Percentiles rank a stretch among this genome's conserved stretches.
phyloP scores from a whole-genome alignment of 73 alveolate genomes.

The Tetrahymena elliotti region DNA sequence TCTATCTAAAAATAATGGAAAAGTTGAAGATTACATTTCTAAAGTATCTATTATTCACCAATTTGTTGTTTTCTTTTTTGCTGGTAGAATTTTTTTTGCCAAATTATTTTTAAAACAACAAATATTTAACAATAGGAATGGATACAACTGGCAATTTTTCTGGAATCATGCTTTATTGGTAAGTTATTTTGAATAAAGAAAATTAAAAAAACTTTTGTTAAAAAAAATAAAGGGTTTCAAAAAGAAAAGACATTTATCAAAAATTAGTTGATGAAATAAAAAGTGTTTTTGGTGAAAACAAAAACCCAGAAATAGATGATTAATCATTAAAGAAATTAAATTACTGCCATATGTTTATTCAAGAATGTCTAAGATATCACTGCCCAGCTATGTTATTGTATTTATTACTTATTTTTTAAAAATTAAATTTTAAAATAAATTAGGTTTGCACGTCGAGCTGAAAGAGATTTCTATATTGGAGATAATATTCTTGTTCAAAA shows the following conservation, averaged over 20 bases:
- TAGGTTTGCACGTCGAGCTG: background rate
- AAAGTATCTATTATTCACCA: background rate
- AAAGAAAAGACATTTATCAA: background rate
- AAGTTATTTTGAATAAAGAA: background rate
- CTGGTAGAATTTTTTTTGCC: background rate
- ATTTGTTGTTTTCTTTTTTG: background rate
- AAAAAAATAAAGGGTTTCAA: background rate
- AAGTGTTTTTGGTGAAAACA: background rate
- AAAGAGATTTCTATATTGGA: constrained; percentile 7
- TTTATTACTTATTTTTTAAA: background rate
- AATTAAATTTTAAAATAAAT: background rate
- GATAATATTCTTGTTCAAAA: background rate
- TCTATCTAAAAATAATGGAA: background rate
- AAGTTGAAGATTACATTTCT: background rate
- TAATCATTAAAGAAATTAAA: background rate
- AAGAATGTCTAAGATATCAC: background rate
- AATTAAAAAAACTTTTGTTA: background rate
- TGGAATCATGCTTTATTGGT: background rate
- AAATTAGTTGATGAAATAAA: background rate
- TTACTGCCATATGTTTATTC: background rate
- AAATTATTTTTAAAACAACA: background rate
- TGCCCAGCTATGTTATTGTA: background rate
- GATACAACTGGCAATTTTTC: background rate
- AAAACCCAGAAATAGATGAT: background rate
- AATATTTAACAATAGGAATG: background rate